Evolutionary conservation across 139 green algal genomes (phyloP).

Genomic region (Choricystis sp.): DNA sequence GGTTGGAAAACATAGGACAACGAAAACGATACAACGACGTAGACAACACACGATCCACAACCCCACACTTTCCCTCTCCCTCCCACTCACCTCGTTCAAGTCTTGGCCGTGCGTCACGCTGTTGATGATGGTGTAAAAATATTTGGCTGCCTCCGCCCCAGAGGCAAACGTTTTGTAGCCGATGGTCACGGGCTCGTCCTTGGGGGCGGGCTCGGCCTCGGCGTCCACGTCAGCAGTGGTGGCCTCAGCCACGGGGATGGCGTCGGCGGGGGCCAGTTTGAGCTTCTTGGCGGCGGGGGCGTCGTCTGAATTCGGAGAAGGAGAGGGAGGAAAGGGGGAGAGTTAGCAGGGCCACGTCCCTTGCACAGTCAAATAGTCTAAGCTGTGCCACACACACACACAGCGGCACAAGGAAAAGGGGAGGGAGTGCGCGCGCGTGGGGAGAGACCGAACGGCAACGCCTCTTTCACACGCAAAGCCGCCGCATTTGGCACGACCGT

Average conservation of each 20-base stretch:
- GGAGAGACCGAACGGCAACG: too few species aligned
- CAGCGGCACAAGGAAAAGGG: too few species aligned
- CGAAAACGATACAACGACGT: not conserved
- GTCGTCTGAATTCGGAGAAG: not conserved
- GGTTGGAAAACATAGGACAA: not conserved
- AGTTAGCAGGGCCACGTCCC: too few species aligned
- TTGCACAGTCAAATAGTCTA: too few species aligned
- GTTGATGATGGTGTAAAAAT: conserved; percentile 27
- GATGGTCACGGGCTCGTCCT: conserved; percentile 19
- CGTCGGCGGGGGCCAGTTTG: not conserved
- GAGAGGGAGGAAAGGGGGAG: not conserved
- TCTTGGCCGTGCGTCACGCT: conserved; percentile 17
- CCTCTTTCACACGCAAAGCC: too few species aligned
- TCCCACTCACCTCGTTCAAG: conserved; percentile 40
- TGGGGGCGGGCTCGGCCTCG: not conserved
- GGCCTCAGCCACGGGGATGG: not conserved
- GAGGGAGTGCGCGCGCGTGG: too few species aligned
- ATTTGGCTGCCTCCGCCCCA: conserved; percentile 11
- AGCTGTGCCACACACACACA: too few species aligned
- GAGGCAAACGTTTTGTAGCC: conserved; percentile 37
- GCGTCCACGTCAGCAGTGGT: not conserved
- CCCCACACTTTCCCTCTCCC: not conserved
- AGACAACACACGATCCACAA: not conserved
- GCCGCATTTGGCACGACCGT: too few species aligned
- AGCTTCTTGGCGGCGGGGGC: not conserved